Conservation (phyloP, 2,329 filamentous ascomycete species). For the Nannizziopsis arthrosporioides region DNA sequence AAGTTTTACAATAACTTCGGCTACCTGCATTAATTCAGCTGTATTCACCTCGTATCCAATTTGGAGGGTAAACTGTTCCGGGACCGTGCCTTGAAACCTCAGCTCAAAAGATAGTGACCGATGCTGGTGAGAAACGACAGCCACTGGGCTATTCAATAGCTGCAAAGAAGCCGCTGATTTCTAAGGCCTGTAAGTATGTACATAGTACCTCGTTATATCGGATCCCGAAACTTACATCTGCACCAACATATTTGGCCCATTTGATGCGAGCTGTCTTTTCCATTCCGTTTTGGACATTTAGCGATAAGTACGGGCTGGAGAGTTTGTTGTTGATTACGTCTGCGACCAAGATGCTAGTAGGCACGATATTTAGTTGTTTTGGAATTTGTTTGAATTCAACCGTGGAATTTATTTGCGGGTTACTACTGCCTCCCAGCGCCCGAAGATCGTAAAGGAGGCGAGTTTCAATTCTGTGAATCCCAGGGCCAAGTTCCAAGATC, state of each 20-base stretch:
- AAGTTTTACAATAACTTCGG: conserved; percentile 17
- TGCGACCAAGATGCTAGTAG: conserved; percentile 36
- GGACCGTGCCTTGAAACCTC: neutral
- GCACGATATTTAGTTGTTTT: conserved; percentile 22
- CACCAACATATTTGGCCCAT: conserved; percentile 16
- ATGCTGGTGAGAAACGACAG: conserved; percentile 25
- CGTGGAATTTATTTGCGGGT: conserved; percentile 36
- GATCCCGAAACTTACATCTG: conserved; percentile 5
- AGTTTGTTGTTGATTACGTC: conserved; percentile 42
- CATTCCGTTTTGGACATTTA: conserved; percentile 39
- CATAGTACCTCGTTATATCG: neutral
- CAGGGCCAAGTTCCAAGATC: conserved; percentile 40
- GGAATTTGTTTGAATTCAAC: conserved; percentile 25
- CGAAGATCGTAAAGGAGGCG: conserved; percentile 47
- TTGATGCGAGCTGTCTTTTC: conserved; percentile 16
- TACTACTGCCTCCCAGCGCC: conserved; percentile 42
- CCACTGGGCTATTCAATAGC: conserved; percentile 1
- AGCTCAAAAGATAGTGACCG: conserved; percentile 26
- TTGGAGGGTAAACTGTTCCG: conserved; percentile 15
- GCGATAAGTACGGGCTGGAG: conserved; percentile 38
- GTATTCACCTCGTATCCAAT: conserved; percentile 15
- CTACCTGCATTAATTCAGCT: conserved; percentile 1
- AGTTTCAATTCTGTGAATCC: conserved; percentile 41
- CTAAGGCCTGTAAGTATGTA: neutral
- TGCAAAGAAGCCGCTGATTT: neutral